These are phyloP conservation scores for Podospora pseudocomata DNA, from an alignment of 495 filamentous ascomycete genomes.

Conservation along the genomic window DNA sequence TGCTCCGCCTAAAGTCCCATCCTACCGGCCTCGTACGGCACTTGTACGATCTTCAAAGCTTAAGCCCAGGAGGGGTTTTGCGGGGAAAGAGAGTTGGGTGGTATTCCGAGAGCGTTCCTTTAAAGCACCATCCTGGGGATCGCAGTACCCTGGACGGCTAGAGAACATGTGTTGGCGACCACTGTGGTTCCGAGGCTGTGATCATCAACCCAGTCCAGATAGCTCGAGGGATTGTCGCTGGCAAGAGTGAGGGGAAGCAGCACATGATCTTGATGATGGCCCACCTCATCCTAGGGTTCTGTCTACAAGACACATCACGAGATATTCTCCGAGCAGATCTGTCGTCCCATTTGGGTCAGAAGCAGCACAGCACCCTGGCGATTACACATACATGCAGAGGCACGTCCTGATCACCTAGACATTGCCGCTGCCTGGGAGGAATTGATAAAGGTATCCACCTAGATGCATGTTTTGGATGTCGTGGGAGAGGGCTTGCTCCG, in stretches of 20 bases:
- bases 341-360: conserved; percentile 12
- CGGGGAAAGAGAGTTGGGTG: conserved; percentile 26
- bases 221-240: not conserved
- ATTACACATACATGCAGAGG: not conserved
- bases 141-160: conserved; percentile 7
- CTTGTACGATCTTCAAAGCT: conserved; percentile 30
- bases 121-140: conserved; percentile 19
- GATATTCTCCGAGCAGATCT: conserved; percentile 22
- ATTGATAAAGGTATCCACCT: not conserved
- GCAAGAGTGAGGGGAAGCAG: not conserved
- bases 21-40: conserved; percentile 25
- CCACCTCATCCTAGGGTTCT: conserved; percentile 1
- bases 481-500: conserved; percentile 15
- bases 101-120: conserved; percentile 23
- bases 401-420: not conserved
- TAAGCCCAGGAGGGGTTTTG: conserved; percentile 17
- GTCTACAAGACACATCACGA: conserved; percentile 6
- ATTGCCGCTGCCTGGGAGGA: not conserved
- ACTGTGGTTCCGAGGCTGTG: conserved; percentile 16
- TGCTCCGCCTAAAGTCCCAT: conserved; percentile 25
- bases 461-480: conserved; percentile 1
- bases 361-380: conserved; percentile 3
- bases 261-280: not conserved
- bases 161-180: conserved; percentile 4
- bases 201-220: not conserved